Base-by-base conservation (phyloP, 2,329 filamentous ascomycete genomes). In the Botryotinia narcissicola region DNA sequence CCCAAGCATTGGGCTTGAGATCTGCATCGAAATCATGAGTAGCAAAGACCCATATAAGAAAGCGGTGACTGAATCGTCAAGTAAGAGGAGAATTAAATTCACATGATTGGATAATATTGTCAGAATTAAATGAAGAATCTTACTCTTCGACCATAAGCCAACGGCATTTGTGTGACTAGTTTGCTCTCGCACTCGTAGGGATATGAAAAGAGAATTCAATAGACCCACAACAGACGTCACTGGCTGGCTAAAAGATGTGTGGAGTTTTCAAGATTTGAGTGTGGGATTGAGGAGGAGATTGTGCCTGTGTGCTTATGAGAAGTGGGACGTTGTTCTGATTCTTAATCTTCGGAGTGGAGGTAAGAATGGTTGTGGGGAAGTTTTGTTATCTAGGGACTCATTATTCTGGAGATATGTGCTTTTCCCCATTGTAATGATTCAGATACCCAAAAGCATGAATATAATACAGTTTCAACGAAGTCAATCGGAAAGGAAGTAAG, bases 161-260 rank as follows among this genome's bases (percentile, higher is more conserved):
- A 72, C 51, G 63, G 51, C 42, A 61, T 40, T 69, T 68, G 54
- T 16, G 18, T 69, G 42, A 72, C 37, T 51, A 61, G 44, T 10
- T 54, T 14, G 48, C 8, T 48, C 14, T 6, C 32, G 54, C 51
- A 40, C 14, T 6, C 32, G 54, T 61, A 40, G 51, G 71, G 57
- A 42, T 37, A 37, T 46, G 64, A 51, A 69, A 32, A 57, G 63
- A 61, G 44, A 69, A 42, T 48, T 48, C 29, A 61, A 29, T 60
- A 66, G 71, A 48, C 32, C 63, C 71, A 68, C 71, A 46, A 22
- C 29, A 68, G 63, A 73, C 71, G 63, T 73, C 71, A 69, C 63
- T 61, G 22, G 42, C 29, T 48, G 60, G 60, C 10, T 62, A 62
- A 46, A 61, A 42, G 59, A 35, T 69, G 63, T 35, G 63, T 42